These are phyloP conservation scores for Lepidium didymum DNA, from an alignment of 345 rosid species.

Conservation along the genomic window DNA sequence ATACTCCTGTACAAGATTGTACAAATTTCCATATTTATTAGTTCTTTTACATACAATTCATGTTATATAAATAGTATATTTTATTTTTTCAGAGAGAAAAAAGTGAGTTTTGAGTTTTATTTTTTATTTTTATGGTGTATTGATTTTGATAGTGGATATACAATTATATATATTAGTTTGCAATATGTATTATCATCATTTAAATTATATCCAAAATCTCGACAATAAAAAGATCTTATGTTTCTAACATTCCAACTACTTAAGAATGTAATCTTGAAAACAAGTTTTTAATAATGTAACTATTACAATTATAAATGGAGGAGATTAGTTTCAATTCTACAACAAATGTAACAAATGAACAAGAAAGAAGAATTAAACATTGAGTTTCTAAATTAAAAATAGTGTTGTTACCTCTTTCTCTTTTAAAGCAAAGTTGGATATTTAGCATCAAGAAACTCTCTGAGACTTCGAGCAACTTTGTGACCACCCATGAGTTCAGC, in stretches of 20 bases:
- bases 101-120: slow-evolving; percentile 3
- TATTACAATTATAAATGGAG: slow-evolving; percentile 7
- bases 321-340: background rate
- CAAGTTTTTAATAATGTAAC: background rate
- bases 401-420: background rate
- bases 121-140: background rate
- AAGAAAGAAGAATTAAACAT: background rate
- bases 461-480: slow-evolving; percentile 69
- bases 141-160: background rate
- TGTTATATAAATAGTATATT: background rate
- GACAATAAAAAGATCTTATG: background rate
- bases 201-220: background rate
- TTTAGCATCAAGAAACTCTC: slow-evolving; percentile 90
- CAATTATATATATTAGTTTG: background rate
- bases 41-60: background rate
- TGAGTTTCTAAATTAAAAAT: background rate
- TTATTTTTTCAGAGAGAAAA: background rate
- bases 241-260: background rate
- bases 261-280: background rate
- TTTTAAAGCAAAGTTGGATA: slow-evolving; percentile 71
- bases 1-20: slow-evolving; percentile 2
- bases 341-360: background rate
- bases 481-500: slow-evolving; percentile 84
- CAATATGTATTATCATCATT: background rate
- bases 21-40: background rate